Evolutionary conservation across 73 alveolate genomes (phyloP).

Genomic region (Tetrahymena elliotti): DNA sequence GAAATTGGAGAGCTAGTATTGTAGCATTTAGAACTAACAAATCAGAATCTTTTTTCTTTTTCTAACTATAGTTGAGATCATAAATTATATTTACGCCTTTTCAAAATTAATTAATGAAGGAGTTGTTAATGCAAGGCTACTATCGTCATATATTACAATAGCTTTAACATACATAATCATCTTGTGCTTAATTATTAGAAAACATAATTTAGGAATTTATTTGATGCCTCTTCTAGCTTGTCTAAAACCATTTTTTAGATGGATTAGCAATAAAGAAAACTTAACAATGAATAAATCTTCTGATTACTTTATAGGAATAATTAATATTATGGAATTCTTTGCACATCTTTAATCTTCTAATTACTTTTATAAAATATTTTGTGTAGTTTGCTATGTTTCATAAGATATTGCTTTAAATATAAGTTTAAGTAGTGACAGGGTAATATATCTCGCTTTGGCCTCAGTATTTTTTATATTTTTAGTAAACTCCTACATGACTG

Average conservation of each 20-base stretch:
- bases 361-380: background rate
- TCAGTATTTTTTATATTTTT: background rate
- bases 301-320: background rate
- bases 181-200: background rate
- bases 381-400: background rate
- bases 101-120: background rate
- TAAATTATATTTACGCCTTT: background rate
- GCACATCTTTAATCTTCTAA: background rate
- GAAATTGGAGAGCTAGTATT: background rate
- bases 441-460: background rate
- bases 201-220: background rate
- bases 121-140: background rate
- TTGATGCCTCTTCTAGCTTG: background rate
- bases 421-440: background rate
- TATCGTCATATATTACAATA: background rate
- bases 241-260: background rate
- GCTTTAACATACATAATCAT: background rate
- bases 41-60: background rate
- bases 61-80: background rate
- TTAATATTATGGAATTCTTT: background rate
- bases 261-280: background rate
- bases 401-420: background rate
- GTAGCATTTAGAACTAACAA: background rate
- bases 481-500: background rate
- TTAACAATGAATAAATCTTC: background rate